Base-by-base conservation (phyloP, 2,329 filamentous ascomycete species). In the Arthrobotrys entomopaga region DNA sequence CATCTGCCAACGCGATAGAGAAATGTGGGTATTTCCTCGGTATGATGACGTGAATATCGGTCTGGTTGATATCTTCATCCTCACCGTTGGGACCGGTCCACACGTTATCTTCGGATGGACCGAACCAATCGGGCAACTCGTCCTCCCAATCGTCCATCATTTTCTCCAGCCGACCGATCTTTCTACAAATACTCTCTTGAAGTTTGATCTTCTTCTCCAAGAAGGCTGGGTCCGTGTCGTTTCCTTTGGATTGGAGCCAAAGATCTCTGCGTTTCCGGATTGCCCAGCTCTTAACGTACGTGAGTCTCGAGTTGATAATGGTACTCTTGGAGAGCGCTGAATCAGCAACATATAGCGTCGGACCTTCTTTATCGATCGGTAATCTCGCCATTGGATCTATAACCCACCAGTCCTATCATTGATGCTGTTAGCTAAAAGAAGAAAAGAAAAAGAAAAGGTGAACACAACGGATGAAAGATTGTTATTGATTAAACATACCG, bases 21-120 rank as follows among this genome's bases (percentile, higher is more conserved):
- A 67, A 73, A 60, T 78, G 77, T 40, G 75, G 66, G 53, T 78
- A 78, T 53, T 65, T 75, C 61, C 71, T 75, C 10, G 76, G 76
- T 34, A 76, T 65, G 63, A 78, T 76, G 11, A 70, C 72, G 49
- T 65, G 43, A 48, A 76, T 77, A 54, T 59, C 26, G 0, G 77
- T 78, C n/a, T 40, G 61, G 43, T 78, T 78, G 38, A 78, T 78
- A 59, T 78, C 77, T 34, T 78, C 76, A 29, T 77, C 77, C 34
- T 76, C 69, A 6, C 75, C 75, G 43, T 76, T 60, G 20, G 65
- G 42, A 7, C 72, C 76, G 2, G 75, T 76, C 57, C 60, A 75
- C 2, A 57, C 58, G 50, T 76, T 75, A 22, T 76, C 65, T 50
- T 74, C 70, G 1, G 77, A 72, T 3, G 77, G 71, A 3, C 59